phyloP scores from a whole-genome alignment of 1,284 basidiomycete species.

The Schizopora paradoxa region DNA sequence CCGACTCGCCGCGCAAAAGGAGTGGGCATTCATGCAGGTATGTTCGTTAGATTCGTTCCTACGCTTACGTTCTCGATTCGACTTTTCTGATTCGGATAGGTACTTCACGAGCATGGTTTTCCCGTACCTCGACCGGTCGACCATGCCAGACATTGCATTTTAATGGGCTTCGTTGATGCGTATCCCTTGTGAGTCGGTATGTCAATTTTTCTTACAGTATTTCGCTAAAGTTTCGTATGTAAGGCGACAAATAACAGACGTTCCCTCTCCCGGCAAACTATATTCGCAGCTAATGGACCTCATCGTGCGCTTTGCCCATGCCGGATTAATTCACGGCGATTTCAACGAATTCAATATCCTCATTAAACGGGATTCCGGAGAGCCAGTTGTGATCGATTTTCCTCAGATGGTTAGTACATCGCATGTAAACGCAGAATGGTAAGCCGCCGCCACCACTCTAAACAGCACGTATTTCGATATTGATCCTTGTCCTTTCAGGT shows the following conservation, averaged over 20 bases:
- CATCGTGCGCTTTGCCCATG: conserved; percentile 89
- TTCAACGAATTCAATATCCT: conserved; percentile 99
- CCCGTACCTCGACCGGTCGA: conserved; percentile 93
- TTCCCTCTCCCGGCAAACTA: conserved; percentile 82
- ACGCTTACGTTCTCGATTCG: conserved; percentile 3
- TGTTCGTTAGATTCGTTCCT: conserved; percentile 11
- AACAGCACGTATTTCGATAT: not conserved
- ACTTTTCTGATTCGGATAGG: conserved; percentile 38
- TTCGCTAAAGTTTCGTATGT: conserved; percentile 17
- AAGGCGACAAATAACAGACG: conserved; percentile 83
- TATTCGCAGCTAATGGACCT: conserved; percentile 95
- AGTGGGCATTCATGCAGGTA: conserved; percentile 99
- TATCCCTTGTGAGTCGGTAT: conserved; percentile 93
- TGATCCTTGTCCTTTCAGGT: conserved; percentile 49
- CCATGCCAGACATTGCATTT: conserved; percentile 89
- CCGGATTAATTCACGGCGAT: conserved; percentile 96
- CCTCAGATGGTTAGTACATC: conserved; percentile 99
- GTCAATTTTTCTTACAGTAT: conserved; percentile 16
- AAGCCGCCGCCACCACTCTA: conserved; percentile 26
- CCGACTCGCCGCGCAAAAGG: conserved; percentile 91
- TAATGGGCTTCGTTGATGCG: conserved; percentile 95
- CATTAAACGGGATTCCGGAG: conserved; percentile 74
- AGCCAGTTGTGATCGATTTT: conserved; percentile 96
- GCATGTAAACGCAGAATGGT: conserved; percentile 97
- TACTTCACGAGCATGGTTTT: conserved; percentile 90